Percentiles rank a stretch among this genome's conserved stretches.
phyloP scores from a whole-genome alignment of 208 protist genomes.

The Herpetomonas samuelpessoai region DNA sequence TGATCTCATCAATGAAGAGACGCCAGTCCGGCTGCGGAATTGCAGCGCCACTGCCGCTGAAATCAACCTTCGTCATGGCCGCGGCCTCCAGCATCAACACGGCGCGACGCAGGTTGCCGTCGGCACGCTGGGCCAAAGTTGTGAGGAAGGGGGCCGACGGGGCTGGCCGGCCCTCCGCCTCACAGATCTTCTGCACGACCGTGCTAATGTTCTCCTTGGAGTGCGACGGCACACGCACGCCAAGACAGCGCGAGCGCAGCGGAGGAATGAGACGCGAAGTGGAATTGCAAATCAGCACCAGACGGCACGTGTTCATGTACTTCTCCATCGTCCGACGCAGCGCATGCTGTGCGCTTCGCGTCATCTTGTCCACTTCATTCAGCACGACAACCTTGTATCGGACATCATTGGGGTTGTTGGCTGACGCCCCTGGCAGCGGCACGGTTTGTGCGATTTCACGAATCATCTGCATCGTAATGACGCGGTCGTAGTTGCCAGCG shows the following conservation, averaged over 20 bases:
- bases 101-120: slow-evolving; percentile 96
- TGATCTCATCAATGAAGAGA: slow-evolving; percentile 91
- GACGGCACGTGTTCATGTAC: slow-evolving; percentile 96
- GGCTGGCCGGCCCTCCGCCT: slow-evolving; percentile 53
- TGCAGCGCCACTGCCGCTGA: slow-evolving; percentile 57
- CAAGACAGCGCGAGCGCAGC: slow-evolving; percentile 97
- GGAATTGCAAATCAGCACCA: slow-evolving; percentile 96
- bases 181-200: slow-evolving; percentile 64
- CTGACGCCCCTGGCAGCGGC: slow-evolving; percentile 48
- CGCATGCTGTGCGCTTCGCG: slow-evolving; percentile 97
- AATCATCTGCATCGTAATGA: slow-evolving; percentile 98
- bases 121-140: slow-evolving; percentile 62
- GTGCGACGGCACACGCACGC: slow-evolving; percentile 96
- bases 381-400: slow-evolving; percentile 97
- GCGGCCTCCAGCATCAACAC: slow-evolving; percentile 97
- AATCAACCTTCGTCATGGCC: slow-evolving; percentile 79
- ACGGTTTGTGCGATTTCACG: slow-evolving; percentile 98
- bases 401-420: slow-evolving; percentile 11
- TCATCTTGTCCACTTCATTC: slow-evolving; percentile 97
- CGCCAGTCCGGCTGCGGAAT: slow-evolving; percentile 96
- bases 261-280: slow-evolving; percentile 96
- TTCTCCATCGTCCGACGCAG: slow-evolving; percentile 99
- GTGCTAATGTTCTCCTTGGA: slow-evolving; percentile 85
- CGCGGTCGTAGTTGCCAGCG: slow-evolving; percentile 95
- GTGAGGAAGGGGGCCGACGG: slow-evolving; percentile 66